phyloP scores from a whole-genome alignment of 2,329 filamentous ascomycete species.

The Aspergillus oerlinghausenensis region DNA sequence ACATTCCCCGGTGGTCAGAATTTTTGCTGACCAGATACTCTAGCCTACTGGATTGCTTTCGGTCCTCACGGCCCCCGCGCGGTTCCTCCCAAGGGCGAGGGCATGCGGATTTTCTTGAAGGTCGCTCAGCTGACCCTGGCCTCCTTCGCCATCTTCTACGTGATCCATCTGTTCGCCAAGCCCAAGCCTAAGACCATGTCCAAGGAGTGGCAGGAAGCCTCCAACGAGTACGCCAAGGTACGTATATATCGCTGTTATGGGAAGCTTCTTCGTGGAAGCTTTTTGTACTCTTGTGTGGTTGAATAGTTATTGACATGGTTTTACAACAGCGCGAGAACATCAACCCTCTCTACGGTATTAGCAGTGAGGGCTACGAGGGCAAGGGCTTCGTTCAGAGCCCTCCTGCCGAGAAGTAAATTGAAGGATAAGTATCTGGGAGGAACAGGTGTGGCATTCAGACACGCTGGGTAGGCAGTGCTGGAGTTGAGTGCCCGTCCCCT shows the following conservation, averaged over 20 bases:
- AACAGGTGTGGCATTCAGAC: slow-evolving; percentile 21
- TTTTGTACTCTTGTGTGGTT: slow-evolving; percentile 8
- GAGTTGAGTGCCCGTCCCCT: slow-evolving; percentile 3
- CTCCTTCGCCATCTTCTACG: slow-evolving; percentile 67
- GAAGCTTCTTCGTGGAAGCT: not conserved
- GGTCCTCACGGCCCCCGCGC: slow-evolving; percentile 92
- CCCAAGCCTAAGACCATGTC: slow-evolving; percentile 80
- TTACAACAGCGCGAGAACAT: slow-evolving; percentile 67
- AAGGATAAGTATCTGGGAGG: slow-evolving; percentile 17
- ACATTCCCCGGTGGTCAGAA: slow-evolving; percentile 5
- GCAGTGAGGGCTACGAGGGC: slow-evolving; percentile 72
- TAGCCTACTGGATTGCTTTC: slow-evolving; percentile 99
- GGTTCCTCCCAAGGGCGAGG: slow-evolving; percentile 75
- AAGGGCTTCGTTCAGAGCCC: slow-evolving; percentile 70
- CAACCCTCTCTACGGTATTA: slow-evolving; percentile 81
- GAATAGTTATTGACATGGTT: slow-evolving; percentile 16
- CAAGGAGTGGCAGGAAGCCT: slow-evolving; percentile 93
- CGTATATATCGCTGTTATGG: slow-evolving; percentile 27
- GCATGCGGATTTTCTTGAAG: slow-evolving; percentile 71
- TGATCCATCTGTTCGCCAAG: slow-evolving; percentile 67
- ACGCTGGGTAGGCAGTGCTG: slow-evolving; percentile 11
- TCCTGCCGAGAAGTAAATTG: slow-evolving; percentile 34
- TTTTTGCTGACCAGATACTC: slow-evolving; percentile 19
- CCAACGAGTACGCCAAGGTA: slow-evolving; percentile 92
- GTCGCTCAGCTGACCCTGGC: slow-evolving; percentile 63